phyloP scores from a whole-genome alignment of 768 basidiomycete species.

The Butyriboletus loyo region DNA sequence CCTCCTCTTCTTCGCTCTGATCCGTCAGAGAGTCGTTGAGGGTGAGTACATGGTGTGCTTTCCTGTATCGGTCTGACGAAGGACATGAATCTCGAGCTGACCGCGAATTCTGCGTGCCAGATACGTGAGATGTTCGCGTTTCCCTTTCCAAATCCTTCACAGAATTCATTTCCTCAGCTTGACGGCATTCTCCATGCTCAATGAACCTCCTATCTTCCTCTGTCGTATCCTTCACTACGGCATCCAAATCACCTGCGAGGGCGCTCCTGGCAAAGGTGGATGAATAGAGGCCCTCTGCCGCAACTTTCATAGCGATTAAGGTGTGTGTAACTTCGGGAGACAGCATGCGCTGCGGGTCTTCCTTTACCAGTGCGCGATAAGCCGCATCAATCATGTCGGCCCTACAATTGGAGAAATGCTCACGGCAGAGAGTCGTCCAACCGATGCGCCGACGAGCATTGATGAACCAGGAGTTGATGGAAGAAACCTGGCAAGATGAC shows the following conservation, averaged over 20 bases:
- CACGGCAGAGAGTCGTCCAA: constrained; percentile 43
- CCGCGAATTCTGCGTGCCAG: constrained; percentile 1
- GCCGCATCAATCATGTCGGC: constrained; percentile 30
- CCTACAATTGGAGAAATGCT: constrained; percentile 23
- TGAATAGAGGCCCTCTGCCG: constrained; percentile 31
- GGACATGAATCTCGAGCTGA: constrained; percentile 7
- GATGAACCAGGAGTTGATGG: constrained; percentile 47
- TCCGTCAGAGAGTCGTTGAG: constrained; percentile 6
- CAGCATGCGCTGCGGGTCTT: constrained; percentile 12
- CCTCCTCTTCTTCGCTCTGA: constrained; percentile 17
- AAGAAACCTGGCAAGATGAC: constrained; percentile 19
- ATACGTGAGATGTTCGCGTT: not conserved
- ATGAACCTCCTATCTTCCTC: not conserved
- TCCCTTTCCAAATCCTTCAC: not conserved
- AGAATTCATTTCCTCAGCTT: not conserved
- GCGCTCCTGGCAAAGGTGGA: constrained; percentile 26
- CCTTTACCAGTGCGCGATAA: constrained; percentile 25
- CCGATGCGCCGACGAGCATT: constrained; percentile 49
- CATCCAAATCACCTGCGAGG: constrained; percentile 28
- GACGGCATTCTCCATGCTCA: not conserved
- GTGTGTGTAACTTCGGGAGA: constrained; percentile 18
- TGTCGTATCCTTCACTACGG: constrained; percentile 29
- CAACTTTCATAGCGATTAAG: constrained; percentile 31
- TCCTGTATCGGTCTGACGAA: constrained; percentile 12
- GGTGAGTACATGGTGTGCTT: constrained; percentile 6